phyloP scores from a whole-genome alignment of 257 asterid genomes.

The Capsicum baccatum region DNA sequence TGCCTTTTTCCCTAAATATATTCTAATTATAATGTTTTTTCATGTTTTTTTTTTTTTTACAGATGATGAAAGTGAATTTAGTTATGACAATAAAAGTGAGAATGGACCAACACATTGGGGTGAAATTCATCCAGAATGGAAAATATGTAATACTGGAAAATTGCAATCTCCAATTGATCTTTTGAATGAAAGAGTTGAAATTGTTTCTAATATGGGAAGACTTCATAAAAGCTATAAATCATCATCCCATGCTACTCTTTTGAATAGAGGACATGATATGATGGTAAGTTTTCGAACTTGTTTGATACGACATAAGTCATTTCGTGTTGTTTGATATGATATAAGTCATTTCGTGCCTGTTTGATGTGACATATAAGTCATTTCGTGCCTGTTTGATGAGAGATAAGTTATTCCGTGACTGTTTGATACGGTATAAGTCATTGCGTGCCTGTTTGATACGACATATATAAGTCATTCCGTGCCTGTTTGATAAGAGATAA shows the following conservation, averaged over 20 bases:
- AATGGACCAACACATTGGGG: conserved; percentile 83
- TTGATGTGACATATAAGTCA: too few relatives aligned
- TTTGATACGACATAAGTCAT: neutral
- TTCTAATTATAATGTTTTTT: neutral
- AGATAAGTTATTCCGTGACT: too few relatives aligned
- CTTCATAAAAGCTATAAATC: conserved; percentile 50
- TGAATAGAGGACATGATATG: conserved; percentile 82
- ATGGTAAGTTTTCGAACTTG: conserved; percentile 48
- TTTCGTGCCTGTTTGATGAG: too few relatives aligned
- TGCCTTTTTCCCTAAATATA: neutral
- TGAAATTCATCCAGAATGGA: conserved; percentile 66
- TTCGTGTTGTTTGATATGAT: too few relatives aligned
- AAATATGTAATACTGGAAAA: conserved; percentile 52
- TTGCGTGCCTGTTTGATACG: too few relatives aligned
- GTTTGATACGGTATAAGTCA: too few relatives aligned
- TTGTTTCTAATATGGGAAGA: conserved; percentile 56
- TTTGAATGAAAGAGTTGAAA: conserved; percentile 54
- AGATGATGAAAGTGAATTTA: conserved; percentile 78
- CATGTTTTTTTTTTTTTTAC: neutral
- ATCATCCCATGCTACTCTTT: conserved; percentile 64
- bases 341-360: too few relatives aligned
- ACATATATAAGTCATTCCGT: too few relatives aligned
- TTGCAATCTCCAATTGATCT: conserved; percentile 85
- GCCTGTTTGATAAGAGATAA: too few relatives aligned
- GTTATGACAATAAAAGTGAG: conserved; percentile 51